Evolutionary conservation across 345 rosid species (phyloP), one percentile per base, ranked within the genome.

Genomic region (Salix udensis): DNA sequence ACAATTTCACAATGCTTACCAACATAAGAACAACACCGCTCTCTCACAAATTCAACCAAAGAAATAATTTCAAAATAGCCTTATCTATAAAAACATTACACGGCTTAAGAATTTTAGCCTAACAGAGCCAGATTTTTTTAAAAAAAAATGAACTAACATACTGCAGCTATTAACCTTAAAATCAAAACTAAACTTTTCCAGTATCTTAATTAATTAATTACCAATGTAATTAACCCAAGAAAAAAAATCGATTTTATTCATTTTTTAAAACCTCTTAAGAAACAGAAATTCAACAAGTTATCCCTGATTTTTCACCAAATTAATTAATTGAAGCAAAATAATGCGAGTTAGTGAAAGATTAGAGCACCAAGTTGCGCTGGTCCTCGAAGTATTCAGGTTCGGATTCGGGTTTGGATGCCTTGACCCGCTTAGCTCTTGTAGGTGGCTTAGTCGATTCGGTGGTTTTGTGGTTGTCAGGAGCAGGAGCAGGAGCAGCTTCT

Each of bases 341-440:
- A 21, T n/a, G 30, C 16, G 23, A 13, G 14, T 40, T 28, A 50
- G 16, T 8, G 46, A 68, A 52, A 18, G 11, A 19, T 11, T 15
- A 14, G 3, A 42, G 69, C 87, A 96, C 99, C 92, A 96, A 77
- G 87, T 89, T 92, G 16, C 98, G 97, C 80, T 87, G 70, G 1
- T 94, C 98, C 77, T 96, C 94, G 65, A 94, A 87, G 86, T 85
- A 96, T 86, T 92, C 91, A 46, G 94, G 91, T 75, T 91, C 93
- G 52, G 86, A 64, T 23, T 87, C 82, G 2, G 89, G 88, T 74
- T 86, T 91, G 60, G 87, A 74, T 28, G 77, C 84, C 86, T 84
- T 87, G 21, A 79, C 75, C 23, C 88, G 86, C 85, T 92, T 91
- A 80, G 92, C 87, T 68, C 78, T 80, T 24, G 88, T 39, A 55